Base-by-base conservation (phyloP, 164 flowering plant species). In the Umbellularia californica region DNA sequence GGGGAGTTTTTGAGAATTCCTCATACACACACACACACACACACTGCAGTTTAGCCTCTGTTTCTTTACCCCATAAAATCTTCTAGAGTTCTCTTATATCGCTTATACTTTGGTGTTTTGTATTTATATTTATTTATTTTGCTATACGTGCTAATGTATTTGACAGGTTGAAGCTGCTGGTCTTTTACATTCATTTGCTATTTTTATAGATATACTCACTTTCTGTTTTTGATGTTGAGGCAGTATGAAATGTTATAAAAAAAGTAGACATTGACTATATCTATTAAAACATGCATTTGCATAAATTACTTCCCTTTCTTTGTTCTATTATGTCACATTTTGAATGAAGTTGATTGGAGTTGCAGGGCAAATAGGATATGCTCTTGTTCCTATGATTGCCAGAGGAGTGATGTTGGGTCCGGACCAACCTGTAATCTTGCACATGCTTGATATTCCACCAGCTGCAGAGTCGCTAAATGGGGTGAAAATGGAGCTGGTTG, bases 361-460 rank as follows among this genome's bases (percentile, higher is more conserved):
- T 83, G 72, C 89, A 95, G 97, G 97, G 58, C 98, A 95, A 89
- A 95, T 95, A 41, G 97, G 98, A 69, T 94, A 94, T 88, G 97
- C 98, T 65, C 95, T 94, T 72, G 98, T 92, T 23, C 98, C 98
- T 22, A 95, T 95, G 98, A 87, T 95, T 84, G 98, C 97, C 13
- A 88, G 98, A 81, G 97, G 98, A 80, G 86, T 92, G 74, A 90
- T 92, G 97, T 78, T 95, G 77, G 98, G 98, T 41, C 50, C 94
- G 51, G 97, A 92, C 74, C 97, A 95, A 84, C 97, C 97, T 47
- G 98, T 95, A 30, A 95, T 95, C 77, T 82, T 95, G 66, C 98
- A 92, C 87, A 90, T 95, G 98, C 94, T 95, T 71, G 98, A 95
- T 79, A 92, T 95, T 73, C 88, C 97, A 72, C 91, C 90, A 64